Conservation (phyloP, 192 early-diverging fungal genomes). For the Coemansia furcata region DNA sequence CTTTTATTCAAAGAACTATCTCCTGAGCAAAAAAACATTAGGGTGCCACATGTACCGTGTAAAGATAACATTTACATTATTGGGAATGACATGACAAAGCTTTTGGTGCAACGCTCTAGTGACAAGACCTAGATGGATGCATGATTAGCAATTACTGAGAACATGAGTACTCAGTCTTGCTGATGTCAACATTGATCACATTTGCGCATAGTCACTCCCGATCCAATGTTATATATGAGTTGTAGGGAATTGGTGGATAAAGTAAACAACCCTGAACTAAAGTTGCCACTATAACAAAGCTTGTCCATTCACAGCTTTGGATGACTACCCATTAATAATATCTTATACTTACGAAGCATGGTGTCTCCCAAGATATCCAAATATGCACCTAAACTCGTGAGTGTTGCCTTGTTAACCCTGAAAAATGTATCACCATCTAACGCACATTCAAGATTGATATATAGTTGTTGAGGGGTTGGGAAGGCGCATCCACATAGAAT, state of each 20-base stretch:
- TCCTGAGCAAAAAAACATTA: no score
- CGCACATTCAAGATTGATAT: neutral
- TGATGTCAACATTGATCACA: neutral
- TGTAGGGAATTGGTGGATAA: neutral
- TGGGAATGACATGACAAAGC: neutral
- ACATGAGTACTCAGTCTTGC: neutral
- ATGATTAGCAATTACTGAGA: neutral
- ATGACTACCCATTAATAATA: neutral
- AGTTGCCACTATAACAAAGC: neutral
- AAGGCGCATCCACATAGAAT: neutral
- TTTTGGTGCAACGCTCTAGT: neutral
- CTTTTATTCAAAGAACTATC: no score
- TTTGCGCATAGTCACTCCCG: neutral
- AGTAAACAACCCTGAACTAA: neutral
- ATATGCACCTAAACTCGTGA: neutral
- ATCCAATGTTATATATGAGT: neutral
- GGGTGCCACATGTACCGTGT: no score
- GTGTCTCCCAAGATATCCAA: neutral
- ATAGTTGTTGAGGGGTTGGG: neutral
- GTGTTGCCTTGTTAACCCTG: neutral
- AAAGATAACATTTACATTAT: no score
- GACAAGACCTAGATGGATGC: neutral
- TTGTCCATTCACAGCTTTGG: neutral
- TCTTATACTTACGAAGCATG: neutral
- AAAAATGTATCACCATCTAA: neutral